Base-by-base conservation (phyloP, 192 early-diverging fungal species). In the Helicostylum pulchrum region DNA sequence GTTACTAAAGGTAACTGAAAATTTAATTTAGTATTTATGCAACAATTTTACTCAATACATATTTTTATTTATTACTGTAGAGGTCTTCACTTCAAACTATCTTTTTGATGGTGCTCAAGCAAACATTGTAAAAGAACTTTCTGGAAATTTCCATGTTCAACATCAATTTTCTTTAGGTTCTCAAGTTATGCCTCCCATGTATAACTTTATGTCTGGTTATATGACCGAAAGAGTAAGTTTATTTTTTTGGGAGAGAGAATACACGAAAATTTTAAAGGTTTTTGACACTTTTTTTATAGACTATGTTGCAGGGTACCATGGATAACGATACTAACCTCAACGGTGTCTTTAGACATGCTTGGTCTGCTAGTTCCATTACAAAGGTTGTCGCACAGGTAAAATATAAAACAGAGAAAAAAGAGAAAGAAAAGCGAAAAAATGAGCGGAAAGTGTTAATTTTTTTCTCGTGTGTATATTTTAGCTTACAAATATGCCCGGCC, bases 51-150 rank as follows among this genome's bases (percentile, higher is more conserved):
- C 51, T 7, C 59, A 64, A 53, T 49, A 45, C 43, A 44, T 14
- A 26, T 14, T 57, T 55, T 26, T 45, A 9, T 55, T 26, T 45
- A 9, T 52, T 21, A 26, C 12, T 19, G 53, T 69, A 94, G 88
- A 76, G 54, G 85, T 89, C 19, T 89, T 96, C 76, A 79, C 91
- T 68, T 89, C 93, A 19, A 88, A 92, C 77, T 88, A 90, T 76
- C 75, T 93, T 66, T 92, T 98, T 72, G 94, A 99, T 62, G 97
- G 97, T 63, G 96, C 89, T 5, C 92, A 93, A 62, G 92, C 94
- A 55, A 94, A 98, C 64, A 82, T 98, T 64, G 85, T 90, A 23
- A 96, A 95, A 68, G 84, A 93, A n/a, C 77, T 97, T 71, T 93
- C 92, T 61, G 90, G 82, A 50, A 93, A 94, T 82, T 97, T 99